These are phyloP conservation scores for Ceratobasidium sp. DNA, from an alignment of 1,284 basidiomycete species.

Conservation along the genomic window DNA sequence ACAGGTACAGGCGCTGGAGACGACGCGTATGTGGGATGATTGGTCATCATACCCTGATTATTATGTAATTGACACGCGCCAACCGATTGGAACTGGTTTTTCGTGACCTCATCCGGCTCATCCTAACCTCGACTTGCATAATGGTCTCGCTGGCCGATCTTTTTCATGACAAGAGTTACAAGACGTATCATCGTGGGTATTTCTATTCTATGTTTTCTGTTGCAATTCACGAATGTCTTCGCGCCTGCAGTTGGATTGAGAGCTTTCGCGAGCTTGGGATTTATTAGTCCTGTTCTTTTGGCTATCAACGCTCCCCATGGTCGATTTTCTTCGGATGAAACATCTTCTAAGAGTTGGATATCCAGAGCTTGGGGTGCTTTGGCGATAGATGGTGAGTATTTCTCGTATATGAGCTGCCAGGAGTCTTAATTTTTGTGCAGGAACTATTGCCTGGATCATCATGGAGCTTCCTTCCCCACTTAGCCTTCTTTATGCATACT, in stretches of 20 bases:
- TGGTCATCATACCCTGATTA: background rate
- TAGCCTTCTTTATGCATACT: conserved; percentile 60
- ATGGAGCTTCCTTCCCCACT: conserved; percentile 87
- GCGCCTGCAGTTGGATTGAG: background rate
- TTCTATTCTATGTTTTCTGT: background rate
- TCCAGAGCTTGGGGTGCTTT: conserved; percentile 44
- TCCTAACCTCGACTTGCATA: background rate
- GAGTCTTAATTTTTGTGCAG: conserved; percentile 40
- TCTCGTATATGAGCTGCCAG: conserved; percentile 57
- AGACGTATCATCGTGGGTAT: conserved; percentile 26
- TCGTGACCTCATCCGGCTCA: conserved; percentile 5
- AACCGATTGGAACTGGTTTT: too few species aligned
- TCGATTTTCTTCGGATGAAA: conserved; percentile 57
- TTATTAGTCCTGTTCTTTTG: conserved; percentile 46
- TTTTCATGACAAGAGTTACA: conserved; percentile 2
- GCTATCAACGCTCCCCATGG: conserved; percentile 76
- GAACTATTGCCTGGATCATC: conserved; percentile 71
- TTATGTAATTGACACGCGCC: too few species aligned
- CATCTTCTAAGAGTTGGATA: background rate
- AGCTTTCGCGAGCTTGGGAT: conserved; percentile 1
- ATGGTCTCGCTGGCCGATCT: background rate
- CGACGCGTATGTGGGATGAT: conserved; percentile 36
- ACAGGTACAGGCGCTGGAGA: conserved; percentile 8
- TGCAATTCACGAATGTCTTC: background rate
- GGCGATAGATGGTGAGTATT: conserved; percentile 57